Percentiles rank a stretch among this genome's conserved stretches.
phyloP scores from a whole-genome alignment of 2,329 filamentous ascomycete genomes.

The Epichloe sp. region DNA sequence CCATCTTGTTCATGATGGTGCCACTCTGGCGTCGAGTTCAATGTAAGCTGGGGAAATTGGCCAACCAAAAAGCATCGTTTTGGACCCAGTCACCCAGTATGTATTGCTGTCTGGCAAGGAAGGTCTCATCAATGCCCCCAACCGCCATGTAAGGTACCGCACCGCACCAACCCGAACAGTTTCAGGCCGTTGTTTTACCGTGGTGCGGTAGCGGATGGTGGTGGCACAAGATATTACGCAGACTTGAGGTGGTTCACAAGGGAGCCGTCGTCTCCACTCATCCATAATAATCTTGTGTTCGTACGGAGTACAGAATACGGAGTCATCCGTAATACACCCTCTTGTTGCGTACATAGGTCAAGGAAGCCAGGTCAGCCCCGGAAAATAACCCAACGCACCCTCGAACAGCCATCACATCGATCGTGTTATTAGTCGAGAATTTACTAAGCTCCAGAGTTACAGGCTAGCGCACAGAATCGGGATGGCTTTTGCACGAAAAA shows the following conservation, averaged over 20 bases:
- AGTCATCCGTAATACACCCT: no score
- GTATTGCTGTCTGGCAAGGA: background rate
- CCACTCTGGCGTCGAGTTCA: background rate
- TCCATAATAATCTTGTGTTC: background rate
- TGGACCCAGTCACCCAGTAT: background rate
- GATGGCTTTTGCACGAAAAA: background rate
- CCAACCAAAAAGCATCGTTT: background rate
- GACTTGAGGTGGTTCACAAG: background rate
- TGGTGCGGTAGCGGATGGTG: background rate
- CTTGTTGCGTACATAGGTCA: no score
- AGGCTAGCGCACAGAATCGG: background rate
- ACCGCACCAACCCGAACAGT: background rate
- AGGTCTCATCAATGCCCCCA: background rate
- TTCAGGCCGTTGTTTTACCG: slow-evolving; percentile 1
- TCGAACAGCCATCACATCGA: background rate
- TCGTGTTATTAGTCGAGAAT: background rate
- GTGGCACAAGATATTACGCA: background rate
- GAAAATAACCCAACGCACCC: background rate
- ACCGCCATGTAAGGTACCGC: background rate
- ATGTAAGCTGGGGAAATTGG: background rate
- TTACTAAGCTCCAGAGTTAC: background rate
- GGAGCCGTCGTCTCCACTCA: background rate
- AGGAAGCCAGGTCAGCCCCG: no score
- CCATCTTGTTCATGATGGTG: background rate
- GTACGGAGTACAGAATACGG: no score